Conservation (phyloP, 1,139 yeast genomes). For the Debaryomyces robertsiae region DNA sequence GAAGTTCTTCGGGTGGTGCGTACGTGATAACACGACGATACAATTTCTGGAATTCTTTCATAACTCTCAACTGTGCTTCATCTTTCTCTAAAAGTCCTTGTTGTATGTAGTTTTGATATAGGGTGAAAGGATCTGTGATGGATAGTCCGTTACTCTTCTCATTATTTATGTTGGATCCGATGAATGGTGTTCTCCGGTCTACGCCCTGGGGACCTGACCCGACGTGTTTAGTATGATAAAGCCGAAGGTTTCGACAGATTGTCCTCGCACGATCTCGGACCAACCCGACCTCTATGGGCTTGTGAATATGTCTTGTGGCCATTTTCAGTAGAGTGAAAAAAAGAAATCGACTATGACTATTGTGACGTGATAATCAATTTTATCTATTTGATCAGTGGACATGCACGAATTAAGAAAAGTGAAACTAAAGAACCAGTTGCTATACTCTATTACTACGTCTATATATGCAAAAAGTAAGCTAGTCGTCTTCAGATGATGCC, state of each 20-base stretch:
- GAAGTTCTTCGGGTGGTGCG: constrained; percentile 55
- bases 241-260: background rate
- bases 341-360: too few species aligned
- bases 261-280: background rate
- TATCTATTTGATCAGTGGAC: constrained; percentile 7
- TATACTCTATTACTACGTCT: background rate
- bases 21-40: constrained; percentile 63
- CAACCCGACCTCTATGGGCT: too few species aligned
- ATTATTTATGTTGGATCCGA: background rate
- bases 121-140: constrained; percentile 63
- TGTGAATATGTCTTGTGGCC: too few species aligned
- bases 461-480: constrained; percentile 8
- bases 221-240: constrained; percentile 5
- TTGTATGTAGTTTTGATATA: constrained; percentile 57
- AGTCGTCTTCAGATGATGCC: background rate
- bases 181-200: constrained; percentile 38
- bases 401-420: background rate
- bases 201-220: constrained; percentile 42
- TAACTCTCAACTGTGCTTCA: constrained; percentile 60
- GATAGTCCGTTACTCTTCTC: constrained; percentile 27
- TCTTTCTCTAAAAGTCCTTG: constrained; percentile 57
- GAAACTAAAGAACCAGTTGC: background rate
- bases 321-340: too few species aligned
- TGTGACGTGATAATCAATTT: background rate
- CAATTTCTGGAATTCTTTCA: constrained; percentile 64